phyloP scores from a whole-genome alignment of 2,329 filamentous ascomycete species.

The Juglanconis sp. region DNA sequence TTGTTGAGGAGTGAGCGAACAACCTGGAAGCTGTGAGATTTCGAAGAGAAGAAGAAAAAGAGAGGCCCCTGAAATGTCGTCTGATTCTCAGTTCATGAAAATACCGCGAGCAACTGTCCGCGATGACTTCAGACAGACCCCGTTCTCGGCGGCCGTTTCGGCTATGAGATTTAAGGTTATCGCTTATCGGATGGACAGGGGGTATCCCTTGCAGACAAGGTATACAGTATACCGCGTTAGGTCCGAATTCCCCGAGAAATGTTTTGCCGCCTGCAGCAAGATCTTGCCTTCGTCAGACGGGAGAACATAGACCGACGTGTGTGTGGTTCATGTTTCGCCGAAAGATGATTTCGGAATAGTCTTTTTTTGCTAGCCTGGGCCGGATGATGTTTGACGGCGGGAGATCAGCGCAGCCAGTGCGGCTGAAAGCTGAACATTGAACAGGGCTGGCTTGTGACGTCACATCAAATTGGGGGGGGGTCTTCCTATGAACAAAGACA shows the following conservation, averaged over 20 bases:
- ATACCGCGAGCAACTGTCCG: constrained; percentile 5
- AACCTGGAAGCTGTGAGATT: background rate
- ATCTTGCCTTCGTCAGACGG: no score
- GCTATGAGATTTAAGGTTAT: constrained; percentile 20
- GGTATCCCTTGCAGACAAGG: background rate
- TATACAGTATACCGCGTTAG: background rate
- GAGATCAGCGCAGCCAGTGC: no score
- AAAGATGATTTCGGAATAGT: background rate
- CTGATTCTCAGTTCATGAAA: constrained; percentile 15
- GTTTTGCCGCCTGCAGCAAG: background rate
- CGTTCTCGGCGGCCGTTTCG: constrained; percentile 18
- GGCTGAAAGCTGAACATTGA: background rate
- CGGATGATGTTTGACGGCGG: background rate
- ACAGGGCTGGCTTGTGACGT: background rate
- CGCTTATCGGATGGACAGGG: constrained; percentile 6
- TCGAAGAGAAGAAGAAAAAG: background rate
- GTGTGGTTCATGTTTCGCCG: no score
- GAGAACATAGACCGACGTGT: no score
- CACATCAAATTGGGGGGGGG: background rate
- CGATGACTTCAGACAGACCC: constrained; percentile 1
- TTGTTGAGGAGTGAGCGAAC: background rate
- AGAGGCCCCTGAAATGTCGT: constrained; percentile 3
- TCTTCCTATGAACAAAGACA: background rate
- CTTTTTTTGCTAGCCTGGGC: background rate
- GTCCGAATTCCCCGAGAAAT: background rate